These are phyloP conservation scores for Teunomyces pallodes DNA, from an alignment of 805 yeast genomes.

Conservation along the genomic window DNA sequence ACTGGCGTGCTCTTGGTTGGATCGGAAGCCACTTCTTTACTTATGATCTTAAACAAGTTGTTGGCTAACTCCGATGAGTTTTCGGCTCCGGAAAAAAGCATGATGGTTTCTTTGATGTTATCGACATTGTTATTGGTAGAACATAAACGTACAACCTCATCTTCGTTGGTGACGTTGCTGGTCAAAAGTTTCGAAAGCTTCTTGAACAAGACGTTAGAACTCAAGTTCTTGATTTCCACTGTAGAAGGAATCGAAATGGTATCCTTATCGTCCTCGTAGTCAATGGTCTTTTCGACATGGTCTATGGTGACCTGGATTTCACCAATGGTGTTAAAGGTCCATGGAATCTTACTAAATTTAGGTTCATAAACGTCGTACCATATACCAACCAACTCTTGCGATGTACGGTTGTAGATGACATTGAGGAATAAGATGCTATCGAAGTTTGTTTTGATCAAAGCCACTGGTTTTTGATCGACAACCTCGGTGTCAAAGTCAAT, in stretches of 20 bases:
- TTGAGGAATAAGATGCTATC: conserved; percentile 17
- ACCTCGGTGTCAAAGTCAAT: conserved; percentile 10
- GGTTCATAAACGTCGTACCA: conserved; percentile 35
- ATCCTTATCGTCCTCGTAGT: conserved; percentile 10
- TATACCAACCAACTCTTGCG: conserved; percentile 36
- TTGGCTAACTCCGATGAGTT: conserved; percentile 27
- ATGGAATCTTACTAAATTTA: conserved; percentile 17
- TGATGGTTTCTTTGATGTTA: conserved; percentile 29
- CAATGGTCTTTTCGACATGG: conserved; percentile 6
- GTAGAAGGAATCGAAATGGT: conserved; percentile 19
- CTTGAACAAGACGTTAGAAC: conserved; percentile 19
- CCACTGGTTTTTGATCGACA: conserved; percentile 7
- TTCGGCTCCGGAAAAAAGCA: conserved; percentile 31
- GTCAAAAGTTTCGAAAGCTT: conserved; percentile 15
- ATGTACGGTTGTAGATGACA: conserved; percentile 27
- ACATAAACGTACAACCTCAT: conserved; percentile 24
- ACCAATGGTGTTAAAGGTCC: conserved; percentile 10
- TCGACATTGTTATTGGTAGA: conserved; percentile 27
- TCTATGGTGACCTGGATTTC: conserved; percentile 11
- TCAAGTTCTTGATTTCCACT: conserved; percentile 20
- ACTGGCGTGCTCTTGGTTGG: conserved; percentile 26
- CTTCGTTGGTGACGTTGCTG: conserved; percentile 6
- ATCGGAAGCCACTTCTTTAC: conserved; percentile 25
- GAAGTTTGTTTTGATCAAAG: conserved; percentile 15
- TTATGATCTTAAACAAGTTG: conserved; percentile 26